A percentile compares a stretch with the other conserved stretches of the same genome.
These are phyloP conservation scores for Boechera stricta DNA, from an alignment of 345 rosid species.

Conservation along the genomic window DNA sequence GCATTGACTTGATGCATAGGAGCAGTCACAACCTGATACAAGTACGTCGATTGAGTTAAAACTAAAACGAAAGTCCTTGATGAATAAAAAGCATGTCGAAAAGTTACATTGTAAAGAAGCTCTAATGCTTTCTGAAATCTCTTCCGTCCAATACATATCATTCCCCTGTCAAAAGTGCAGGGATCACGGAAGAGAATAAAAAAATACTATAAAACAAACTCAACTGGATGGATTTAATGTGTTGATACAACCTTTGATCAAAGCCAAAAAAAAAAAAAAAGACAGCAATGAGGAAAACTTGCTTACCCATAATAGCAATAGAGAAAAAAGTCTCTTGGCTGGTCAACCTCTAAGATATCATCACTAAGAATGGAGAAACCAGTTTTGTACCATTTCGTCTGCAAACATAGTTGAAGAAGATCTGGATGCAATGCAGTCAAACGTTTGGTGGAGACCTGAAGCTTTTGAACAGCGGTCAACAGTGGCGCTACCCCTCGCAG, in stretches of 20 bases:
- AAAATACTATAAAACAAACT: background rate
- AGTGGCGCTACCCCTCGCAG: conserved; percentile 77
- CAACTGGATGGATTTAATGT: conserved; percentile 9
- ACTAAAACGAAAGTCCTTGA: conserved; percentile 8
- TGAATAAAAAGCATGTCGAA: conserved; percentile 22
- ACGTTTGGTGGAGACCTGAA: conserved; percentile 72
- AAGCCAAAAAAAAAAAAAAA: conserved; percentile 2
- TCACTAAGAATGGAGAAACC: conserved; percentile 84
- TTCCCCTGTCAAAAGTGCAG: conserved; percentile 65
- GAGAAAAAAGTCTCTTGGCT: conserved; percentile 85
- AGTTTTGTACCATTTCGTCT: conserved; percentile 73
- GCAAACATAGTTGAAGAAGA: conserved; percentile 82
- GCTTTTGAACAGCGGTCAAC: conserved; percentile 72
- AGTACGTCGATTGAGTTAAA: conserved; percentile 28
- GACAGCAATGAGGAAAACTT: conserved; percentile 33
- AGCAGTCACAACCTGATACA: conserved; percentile 84
- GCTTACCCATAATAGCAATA: conserved; percentile 93
- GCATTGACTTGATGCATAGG: conserved; percentile 83
- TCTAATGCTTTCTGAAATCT: conserved; percentile 81
- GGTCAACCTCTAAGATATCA: conserved; percentile 86
- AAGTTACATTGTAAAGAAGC: conserved; percentile 78
- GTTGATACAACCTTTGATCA: background rate
- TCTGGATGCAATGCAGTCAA: conserved; percentile 93
- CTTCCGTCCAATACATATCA: conserved; percentile 91
- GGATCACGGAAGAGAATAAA: conserved; percentile 16